Base-by-base conservation (phyloP, 257 asterid genomes). In the Eucommia ulmoides region DNA sequence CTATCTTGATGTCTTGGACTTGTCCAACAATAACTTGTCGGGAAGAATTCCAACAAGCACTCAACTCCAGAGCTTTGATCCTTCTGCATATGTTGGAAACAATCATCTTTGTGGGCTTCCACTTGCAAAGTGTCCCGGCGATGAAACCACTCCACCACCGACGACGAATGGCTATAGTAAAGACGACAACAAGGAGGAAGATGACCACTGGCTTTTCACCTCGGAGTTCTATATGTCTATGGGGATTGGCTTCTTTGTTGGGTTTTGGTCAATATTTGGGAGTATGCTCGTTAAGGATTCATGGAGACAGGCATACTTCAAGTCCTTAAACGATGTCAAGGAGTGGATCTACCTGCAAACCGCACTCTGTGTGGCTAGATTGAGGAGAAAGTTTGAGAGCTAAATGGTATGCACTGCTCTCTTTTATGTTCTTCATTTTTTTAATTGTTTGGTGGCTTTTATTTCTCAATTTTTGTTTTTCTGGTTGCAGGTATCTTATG, bases 1-100 rank as follows among this genome's bases (percentile, higher is more conserved):
- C 35, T 50, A 46, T 22, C 53, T 68, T 19, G 73, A 65, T 2
- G 46, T 68, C 6, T 21, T 73, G 57, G 51, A 72, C 53, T 68
- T 68, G 67, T 68, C 74, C 0, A 58, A 42, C 53, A 72, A 62
- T 61, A 62, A 67, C 57, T 48, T 67, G 29, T 67, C 59, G 14
- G 74, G 69, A 1, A 54, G 38, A 49, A 53, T 62, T 16, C 62
- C 74, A 26, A n/a, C 17, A 11, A 53, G 41, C 16, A 23, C 6
- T 33, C 54, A 54, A 0, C 21, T 19, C 11, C 44, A 22, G 9
- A 57, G 50, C 8, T 52, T 62, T 33, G 21, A 50, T 8, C 15
- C 49, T 41, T 24, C 52, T 12, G 3, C 67, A 0, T 60, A 26
- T 24, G 16, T 22, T 8, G 72, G 51, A 0, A 65, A 65, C 20